These are phyloP conservation scores for Quercus parvula DNA, from an alignment of 306 rosid species.

Conservation along the genomic window DNA sequence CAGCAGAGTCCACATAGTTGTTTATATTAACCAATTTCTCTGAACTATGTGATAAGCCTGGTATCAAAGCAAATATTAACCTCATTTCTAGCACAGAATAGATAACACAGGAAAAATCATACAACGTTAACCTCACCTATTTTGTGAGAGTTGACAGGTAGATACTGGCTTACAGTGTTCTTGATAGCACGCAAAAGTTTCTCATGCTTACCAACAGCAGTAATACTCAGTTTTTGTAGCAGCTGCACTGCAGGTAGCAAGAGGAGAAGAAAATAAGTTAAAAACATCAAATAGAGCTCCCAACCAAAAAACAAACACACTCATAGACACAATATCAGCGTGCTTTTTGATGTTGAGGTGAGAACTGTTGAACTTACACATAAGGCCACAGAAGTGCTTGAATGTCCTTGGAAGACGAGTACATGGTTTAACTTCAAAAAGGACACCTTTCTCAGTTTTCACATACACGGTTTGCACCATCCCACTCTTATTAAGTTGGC, in stretches of 20 bases:
- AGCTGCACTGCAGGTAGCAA: slow-evolving; percentile 23
- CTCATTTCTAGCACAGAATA: too few relatives aligned
- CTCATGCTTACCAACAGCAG: slow-evolving; percentile 29
- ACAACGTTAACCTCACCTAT: slow-evolving; percentile 15
- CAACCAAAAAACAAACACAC: not conserved
- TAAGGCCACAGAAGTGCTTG: slow-evolving; percentile 35
- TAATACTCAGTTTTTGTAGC: slow-evolving; percentile 20
- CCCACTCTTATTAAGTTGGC: slow-evolving; percentile 38
- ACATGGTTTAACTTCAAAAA: slow-evolving; percentile 39
- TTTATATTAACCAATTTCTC: slow-evolving; percentile 32
- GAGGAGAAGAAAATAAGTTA: not conserved
- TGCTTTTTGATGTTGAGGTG: too few relatives aligned
- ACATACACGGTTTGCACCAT: slow-evolving; percentile 33
- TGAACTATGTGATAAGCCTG: slow-evolving; percentile 31
- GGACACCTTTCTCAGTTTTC: slow-evolving; percentile 28
- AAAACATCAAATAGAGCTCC: not conserved
- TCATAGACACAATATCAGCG: not conserved
- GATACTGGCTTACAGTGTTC: slow-evolving; percentile 20
- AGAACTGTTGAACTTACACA: slow-evolving; percentile 16
- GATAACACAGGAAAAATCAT: not conserved
- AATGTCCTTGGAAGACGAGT: slow-evolving; percentile 31
- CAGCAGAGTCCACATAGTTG: slow-evolving; percentile 9
- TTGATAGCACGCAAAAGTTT: slow-evolving; percentile 22
- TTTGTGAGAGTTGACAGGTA: slow-evolving; percentile 24
- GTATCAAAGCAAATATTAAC: not conserved